phyloP scores from a whole-genome alignment of 768 basidiomycete genomes.

The Galerina sulciceps region DNA sequence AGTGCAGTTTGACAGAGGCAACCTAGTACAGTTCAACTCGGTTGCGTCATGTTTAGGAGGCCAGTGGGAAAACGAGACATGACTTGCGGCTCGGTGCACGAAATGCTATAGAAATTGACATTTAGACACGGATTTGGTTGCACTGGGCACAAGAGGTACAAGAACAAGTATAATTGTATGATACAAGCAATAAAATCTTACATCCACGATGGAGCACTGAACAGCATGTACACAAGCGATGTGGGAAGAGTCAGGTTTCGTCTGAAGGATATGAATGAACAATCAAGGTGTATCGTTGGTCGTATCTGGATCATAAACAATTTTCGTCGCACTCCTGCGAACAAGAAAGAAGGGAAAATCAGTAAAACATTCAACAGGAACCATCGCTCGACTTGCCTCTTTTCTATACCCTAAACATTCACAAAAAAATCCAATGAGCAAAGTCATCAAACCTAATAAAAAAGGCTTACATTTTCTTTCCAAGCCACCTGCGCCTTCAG shows the following conservation, averaged over 20 bases:
- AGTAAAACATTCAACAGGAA: neutral
- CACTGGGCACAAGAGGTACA: too few relatives aligned
- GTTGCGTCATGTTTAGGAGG: too few relatives aligned
- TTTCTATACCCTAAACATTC: conserved; percentile 14
- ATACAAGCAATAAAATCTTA: too few relatives aligned
- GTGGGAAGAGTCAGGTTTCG: neutral
- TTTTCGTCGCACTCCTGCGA: conserved; percentile 38
- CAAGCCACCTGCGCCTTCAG: conserved; percentile 55
- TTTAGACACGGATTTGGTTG: too few relatives aligned
- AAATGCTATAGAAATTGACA: too few relatives aligned
- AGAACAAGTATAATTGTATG: too few relatives aligned
- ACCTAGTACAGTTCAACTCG: too few relatives aligned
- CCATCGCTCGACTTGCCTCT: conserved; percentile 1
- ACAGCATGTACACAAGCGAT: too few relatives aligned
- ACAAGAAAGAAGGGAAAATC: neutral
- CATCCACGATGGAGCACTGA: too few relatives aligned
- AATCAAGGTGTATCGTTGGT: conserved; percentile 20
- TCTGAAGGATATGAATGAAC: neutral
- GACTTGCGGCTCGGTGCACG: too few relatives aligned
- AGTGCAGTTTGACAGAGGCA: too few relatives aligned
- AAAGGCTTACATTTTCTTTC: conserved; percentile 45
- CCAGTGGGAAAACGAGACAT: too few relatives aligned
- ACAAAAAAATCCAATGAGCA: neutral
- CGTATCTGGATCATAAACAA: conserved; percentile 33
- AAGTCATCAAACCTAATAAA: neutral